These are phyloP conservation scores for Pseudogymnoascus sp. DNA, from an alignment of 2,329 filamentous ascomycete species.

Conservation along the genomic window DNA sequence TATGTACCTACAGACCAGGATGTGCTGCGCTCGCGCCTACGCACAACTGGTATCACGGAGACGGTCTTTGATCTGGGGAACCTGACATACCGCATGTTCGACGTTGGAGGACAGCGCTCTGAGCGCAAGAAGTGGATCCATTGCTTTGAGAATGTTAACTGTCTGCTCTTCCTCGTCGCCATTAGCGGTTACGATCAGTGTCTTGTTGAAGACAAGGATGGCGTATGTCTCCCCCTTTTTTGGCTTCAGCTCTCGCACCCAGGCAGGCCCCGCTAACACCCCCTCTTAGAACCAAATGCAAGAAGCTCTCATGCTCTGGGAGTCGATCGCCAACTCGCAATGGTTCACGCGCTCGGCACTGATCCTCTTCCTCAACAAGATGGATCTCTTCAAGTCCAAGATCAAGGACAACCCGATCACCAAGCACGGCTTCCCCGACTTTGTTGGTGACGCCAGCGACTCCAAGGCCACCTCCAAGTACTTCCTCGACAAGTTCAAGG, in stretches of 20 bases:
- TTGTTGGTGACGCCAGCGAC: constrained; percentile 61
- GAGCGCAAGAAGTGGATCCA: constrained; percentile 76
- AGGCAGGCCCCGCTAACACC: neutral
- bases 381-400: constrained; percentile 76
- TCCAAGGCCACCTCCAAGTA: constrained; percentile 70
- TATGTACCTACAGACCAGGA: constrained; percentile 93
- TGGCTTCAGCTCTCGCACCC: neutral
- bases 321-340: constrained; percentile 76
- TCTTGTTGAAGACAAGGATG: constrained; percentile 90
- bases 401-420: constrained; percentile 61
- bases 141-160: constrained; percentile 72
- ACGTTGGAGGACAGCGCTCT: constrained; percentile 65
- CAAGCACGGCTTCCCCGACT: constrained; percentile 69
- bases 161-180: constrained; percentile 89
- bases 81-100: constrained; percentile 89
- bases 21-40: constrained; percentile 77
- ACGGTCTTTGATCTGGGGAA: constrained; percentile 87
- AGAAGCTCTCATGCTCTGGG: constrained; percentile 78
- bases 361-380: constrained; percentile 82
- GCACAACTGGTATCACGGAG: constrained; percentile 93
- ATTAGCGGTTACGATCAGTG: constrained; percentile 97
- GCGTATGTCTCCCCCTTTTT: constrained; percentile 48
- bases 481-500: constrained; percentile 72
- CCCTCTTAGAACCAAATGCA: constrained; percentile 73
- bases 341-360: constrained; percentile 78